Conservation (phyloP, 352 stramenopile species). For the Pythium periplocum region DNA sequence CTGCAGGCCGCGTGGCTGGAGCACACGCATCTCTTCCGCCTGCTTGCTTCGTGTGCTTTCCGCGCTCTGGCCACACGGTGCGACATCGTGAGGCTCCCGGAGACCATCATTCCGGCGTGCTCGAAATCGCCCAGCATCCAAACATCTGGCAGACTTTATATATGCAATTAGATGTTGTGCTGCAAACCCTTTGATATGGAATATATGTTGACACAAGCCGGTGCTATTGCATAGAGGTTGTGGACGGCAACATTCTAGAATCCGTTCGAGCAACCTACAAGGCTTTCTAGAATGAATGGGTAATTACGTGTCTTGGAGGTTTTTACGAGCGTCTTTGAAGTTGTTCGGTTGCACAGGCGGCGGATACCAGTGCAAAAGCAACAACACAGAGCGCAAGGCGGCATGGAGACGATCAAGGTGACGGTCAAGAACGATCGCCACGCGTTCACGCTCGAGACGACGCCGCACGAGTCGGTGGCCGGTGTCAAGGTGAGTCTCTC, state of each 20-base stretch:
- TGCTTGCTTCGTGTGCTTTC: constrained; percentile 12
- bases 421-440: constrained; percentile 77
- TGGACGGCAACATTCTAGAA: constrained; percentile 17
- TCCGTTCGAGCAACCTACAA: constrained; percentile 4
- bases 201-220: constrained; percentile 6
- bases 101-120: constrained; percentile 9
- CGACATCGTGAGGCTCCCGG: constrained; percentile 2
- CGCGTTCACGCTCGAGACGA: constrained; percentile 63
- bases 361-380: not conserved
- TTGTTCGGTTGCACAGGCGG: constrained; percentile 4
- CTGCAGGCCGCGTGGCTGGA: constrained; percentile 27
- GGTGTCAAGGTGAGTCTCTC: constrained; percentile 46
- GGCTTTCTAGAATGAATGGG: constrained; percentile 10
- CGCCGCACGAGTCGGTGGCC: constrained; percentile 65
- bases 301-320: constrained; percentile 8
- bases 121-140: not conserved
- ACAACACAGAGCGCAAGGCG: not conserved
- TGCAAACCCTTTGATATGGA: not conserved
- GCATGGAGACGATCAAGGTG: constrained; percentile 55
- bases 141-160: no score
- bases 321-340: constrained; percentile 24
- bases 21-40: constrained; percentile 15
- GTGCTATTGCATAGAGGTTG: no score
- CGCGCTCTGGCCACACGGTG: no score
- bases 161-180: no score